Evolutionary conservation across 1,284 basidiomycete species (phyloP), one percentile per base, ranked within the genome.

Genomic region (Xerocomus amazonicus): DNA sequence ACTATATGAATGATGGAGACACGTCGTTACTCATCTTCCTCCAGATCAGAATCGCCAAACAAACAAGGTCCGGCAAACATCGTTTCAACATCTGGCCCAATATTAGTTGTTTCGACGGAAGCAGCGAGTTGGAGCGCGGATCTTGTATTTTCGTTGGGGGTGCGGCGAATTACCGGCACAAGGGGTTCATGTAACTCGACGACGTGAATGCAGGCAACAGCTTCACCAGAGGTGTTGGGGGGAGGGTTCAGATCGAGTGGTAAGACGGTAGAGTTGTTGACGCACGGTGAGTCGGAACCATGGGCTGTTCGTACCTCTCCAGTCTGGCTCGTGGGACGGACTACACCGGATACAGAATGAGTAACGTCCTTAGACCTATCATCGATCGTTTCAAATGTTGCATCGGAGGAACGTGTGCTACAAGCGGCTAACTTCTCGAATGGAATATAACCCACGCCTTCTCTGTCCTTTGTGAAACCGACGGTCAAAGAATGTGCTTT

Each of bases 1-100:
- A n/a, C n/a, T n/a, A n/a, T n/a, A n/a, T n/a, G n/a, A n/a, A n/a
- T n/a, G n/a, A n/a, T n/a, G n/a, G n/a, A n/a, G 34, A 41, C 27
- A 34, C 27, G 6, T n/a, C 16, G n/a, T 40, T 47, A 62, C 39
- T 49, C 55, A 13, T 59, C 55, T 34, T 67, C 67, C 31, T 59
- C 65, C 43, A 63, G 26, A 43, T 65, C 63, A 36, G 63, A 69
- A 14, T 65, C 65, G 43, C 46, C 50, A 48, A 65, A 65, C 17
- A 65, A 54, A 50, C 63, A 63, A 12, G 63, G 66, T 17, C 63
- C 65, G 9, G 54, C 52, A 28, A 56, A 60, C 6, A 36, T 43
- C 35, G 40, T 29, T 17, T 58, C 53, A 4, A 41, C 27, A n/a
- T 54, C 53, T 14, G 37, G 38, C 9, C n/a, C 32, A 14, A 34